phyloP scores from a whole-genome alignment of 78 protist species.

The Polysphondylium violaceum region DNA sequence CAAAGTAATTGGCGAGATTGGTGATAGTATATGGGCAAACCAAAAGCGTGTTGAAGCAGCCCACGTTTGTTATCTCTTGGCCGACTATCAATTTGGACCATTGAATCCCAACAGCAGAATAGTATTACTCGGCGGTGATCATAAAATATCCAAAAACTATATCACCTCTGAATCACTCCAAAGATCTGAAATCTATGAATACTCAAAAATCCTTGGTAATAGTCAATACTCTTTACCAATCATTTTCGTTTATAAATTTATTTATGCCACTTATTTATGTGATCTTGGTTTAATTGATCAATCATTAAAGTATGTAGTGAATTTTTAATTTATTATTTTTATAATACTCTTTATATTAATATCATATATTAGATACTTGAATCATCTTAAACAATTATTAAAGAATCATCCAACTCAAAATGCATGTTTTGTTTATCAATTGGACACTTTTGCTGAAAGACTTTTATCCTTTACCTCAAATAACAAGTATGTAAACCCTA shows the following conservation, averaged over 20 bases:
- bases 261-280: conserved; percentile 66
- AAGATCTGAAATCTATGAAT: conserved; percentile 73
- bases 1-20: conserved; percentile 63
- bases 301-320: conserved; percentile 52
- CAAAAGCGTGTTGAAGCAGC: conserved; percentile 79
- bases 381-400: conserved; percentile 28
- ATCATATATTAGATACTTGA: conserved; percentile 31
- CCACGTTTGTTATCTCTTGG: conserved; percentile 59
- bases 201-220: conserved; percentile 65
- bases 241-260: conserved; percentile 64
- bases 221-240: conserved; percentile 71
- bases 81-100: conserved; percentile 78
- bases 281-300: conserved; percentile 73
- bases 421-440: conserved; percentile 65
- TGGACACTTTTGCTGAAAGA: conserved; percentile 70
- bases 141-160: conserved; percentile 44
- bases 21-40: conserved; percentile 73
- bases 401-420: conserved; percentile 41
- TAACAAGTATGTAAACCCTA: conserved; percentile 33
- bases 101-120: conserved; percentile 61
- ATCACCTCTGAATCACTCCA: conserved; percentile 70
- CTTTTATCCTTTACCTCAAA: conserved; percentile 16
- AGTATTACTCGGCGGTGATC: conserved; percentile 78
- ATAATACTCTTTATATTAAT: neutral
- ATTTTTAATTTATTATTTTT: neutral